Percentiles rank a stretch among this genome's conserved stretches.
These are phyloP conservation scores for Syncephalis fuscata DNA, from an alignment of 371 early-diverging fungal genomes.

Conservation along the genomic window DNA sequence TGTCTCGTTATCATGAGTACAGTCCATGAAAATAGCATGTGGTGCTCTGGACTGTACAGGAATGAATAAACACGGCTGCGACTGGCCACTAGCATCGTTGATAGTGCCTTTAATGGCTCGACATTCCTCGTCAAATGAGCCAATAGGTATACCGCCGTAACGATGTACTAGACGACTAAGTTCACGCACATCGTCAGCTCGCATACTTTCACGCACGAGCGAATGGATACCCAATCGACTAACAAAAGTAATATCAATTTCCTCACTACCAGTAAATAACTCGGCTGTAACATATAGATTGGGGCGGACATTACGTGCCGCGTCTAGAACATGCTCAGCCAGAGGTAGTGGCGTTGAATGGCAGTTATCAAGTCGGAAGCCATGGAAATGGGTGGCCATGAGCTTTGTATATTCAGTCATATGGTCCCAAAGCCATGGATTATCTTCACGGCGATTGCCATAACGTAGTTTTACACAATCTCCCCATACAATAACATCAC, in stretches of 20 bases:
- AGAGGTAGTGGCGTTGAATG: conserved; percentile 94
- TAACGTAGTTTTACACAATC: conserved; percentile 96
- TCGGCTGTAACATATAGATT: conserved; percentile 93
- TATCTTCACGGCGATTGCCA: conserved; percentile 66
- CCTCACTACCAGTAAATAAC: conserved; percentile 89
- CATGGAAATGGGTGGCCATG: conserved; percentile 81
- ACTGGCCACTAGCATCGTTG: neutral
- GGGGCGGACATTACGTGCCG: conserved; percentile 68
- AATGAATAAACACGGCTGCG: conserved; percentile 9
- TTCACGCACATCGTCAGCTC: conserved; percentile 87
- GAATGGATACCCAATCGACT: conserved; percentile 86
- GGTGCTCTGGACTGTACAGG: conserved; percentile 32
- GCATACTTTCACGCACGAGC: conserved; percentile 92
- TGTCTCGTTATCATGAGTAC: conserved; percentile 96
- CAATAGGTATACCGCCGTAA: conserved; percentile 77
- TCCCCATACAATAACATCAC: conserved; percentile 96
- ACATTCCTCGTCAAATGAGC: conserved; percentile 44
- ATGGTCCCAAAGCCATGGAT: conserved; percentile 92
- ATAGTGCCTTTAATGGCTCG: conserved; percentile 6
- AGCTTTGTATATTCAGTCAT: conserved; percentile 73
- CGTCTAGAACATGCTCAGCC: conserved; percentile 79
- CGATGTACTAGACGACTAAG: conserved; percentile 74
- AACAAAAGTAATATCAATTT: conserved; percentile 81
- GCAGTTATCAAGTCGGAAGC: conserved; percentile 96
- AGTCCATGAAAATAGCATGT: conserved; percentile 94